Evolutionary conservation across 257 asterid species (phyloP).

Genomic region (Solanum clarkiae): DNA sequence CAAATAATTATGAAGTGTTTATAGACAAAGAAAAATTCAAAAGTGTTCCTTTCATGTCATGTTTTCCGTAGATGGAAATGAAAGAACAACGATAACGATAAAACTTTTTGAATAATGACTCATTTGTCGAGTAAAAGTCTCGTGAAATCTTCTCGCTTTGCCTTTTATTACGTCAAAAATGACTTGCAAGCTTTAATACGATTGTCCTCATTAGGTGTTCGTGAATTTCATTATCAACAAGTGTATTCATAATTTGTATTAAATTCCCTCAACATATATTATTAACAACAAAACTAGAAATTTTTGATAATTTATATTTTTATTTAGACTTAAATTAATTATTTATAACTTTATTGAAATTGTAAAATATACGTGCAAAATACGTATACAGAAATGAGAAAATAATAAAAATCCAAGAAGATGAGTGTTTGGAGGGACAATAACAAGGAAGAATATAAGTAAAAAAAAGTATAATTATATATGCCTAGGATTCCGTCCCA

Average conservation of each 20-base stretch:
- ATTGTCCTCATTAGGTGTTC: background rate
- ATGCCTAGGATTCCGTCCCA: constrained; percentile 1
- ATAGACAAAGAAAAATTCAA: too few relatives aligned
- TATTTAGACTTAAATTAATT: too few relatives aligned
- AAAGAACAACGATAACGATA: background rate
- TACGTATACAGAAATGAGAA: too few relatives aligned
- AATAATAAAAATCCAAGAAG: too few relatives aligned
- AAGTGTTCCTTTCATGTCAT: background rate
- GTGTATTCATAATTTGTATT: background rate
- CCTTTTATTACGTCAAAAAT: background rate
- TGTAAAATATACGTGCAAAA: too few relatives aligned
- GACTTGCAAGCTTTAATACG: background rate
- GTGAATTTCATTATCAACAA: background rate
- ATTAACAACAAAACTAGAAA: background rate
- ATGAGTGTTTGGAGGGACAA: background rate
- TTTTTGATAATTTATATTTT: background rate
- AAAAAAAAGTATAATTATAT: background rate
- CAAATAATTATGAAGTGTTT: background rate
- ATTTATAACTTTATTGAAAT: too few relatives aligned
- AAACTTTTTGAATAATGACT: background rate
- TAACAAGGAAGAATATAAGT: background rate
- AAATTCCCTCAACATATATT: background rate
- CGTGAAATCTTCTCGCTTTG: background rate
- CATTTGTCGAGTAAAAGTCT: background rate
- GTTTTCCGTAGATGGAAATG: background rate